A percentile compares a stretch with the other conserved stretches of the same genome.
Evolutionary conservation across 345 rosid genomes (phyloP).

Genomic region (Hirschfeldia incana): DNA sequence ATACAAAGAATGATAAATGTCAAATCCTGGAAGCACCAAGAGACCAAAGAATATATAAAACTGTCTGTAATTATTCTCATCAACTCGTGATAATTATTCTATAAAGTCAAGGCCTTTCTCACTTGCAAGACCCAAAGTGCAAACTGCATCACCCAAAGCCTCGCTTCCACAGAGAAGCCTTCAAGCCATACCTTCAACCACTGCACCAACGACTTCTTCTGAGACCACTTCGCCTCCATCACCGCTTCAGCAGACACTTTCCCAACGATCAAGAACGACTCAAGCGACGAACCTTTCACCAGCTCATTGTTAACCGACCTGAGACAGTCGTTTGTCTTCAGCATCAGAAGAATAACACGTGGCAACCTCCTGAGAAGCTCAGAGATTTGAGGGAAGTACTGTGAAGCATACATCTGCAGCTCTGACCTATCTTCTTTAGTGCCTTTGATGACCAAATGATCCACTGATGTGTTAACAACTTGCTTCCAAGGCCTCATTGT

Average conservation of each 20-base stretch:
- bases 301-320: slow-evolving; percentile 80
- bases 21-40: slow-evolving; percentile 7
- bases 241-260: slow-evolving; percentile 83
- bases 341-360: slow-evolving; percentile 80
- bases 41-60: slow-evolving; percentile 23
- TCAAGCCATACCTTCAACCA: slow-evolving; percentile 64
- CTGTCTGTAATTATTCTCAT: neutral
- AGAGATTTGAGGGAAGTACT: slow-evolving; percentile 80
- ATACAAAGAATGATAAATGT: slow-evolving; percentile 27
- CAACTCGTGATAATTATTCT: slow-evolving; percentile 6
- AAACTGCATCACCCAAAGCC: slow-evolving; percentile 66
- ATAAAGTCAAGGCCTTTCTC: slow-evolving; percentile 55
- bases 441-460: slow-evolving; percentile 88
- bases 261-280: slow-evolving; percentile 76
- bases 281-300: slow-evolving; percentile 75
- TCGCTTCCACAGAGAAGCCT: slow-evolving; percentile 58
- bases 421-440: slow-evolving; percentile 65
- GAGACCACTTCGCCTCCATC: slow-evolving; percentile 67
- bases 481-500: slow-evolving; percentile 96
- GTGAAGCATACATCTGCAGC: slow-evolving; percentile 93
- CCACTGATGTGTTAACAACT: slow-evolving; percentile 71
- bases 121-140: slow-evolving; percentile 66
- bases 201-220: slow-evolving; percentile 52
- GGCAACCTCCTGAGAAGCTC: slow-evolving; percentile 94
- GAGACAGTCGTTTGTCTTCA: slow-evolving; percentile 95